Evolutionary conservation across 73 alveolate genomes (phyloP).

Genomic region (Durusdinium trenchii): DNA sequence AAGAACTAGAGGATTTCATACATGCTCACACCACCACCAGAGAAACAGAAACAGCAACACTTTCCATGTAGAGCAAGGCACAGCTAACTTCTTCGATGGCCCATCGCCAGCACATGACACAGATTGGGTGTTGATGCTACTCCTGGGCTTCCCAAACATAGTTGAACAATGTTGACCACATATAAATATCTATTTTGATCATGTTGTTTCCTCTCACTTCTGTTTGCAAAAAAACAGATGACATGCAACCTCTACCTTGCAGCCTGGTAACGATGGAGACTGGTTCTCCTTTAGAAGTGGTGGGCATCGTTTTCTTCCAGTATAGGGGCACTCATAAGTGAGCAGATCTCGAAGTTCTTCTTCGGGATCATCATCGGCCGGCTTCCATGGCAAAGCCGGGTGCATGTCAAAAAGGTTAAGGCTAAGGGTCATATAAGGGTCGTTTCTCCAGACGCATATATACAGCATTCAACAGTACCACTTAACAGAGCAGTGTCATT

Average conservation of each 20-base stretch:
- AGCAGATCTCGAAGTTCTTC: neutral
- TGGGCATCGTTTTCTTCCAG: slow-evolving; percentile 9
- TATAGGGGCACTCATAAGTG: slow-evolving; percentile 4
- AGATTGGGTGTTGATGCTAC: neutral
- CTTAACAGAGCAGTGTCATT: neutral
- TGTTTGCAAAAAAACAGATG: neutral
- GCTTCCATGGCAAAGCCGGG: neutral
- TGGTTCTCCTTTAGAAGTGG: neutral
- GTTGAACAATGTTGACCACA: neutral
- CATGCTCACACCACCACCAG: neutral
- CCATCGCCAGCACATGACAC: neutral
- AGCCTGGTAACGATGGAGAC: neutral
- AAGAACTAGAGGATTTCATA: no score
- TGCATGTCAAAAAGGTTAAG: neutral
- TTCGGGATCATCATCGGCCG: neutral
- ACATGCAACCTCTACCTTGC: neutral
- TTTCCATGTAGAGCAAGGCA: neutral
- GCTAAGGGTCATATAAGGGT: neutral
- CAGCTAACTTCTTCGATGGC: no score
- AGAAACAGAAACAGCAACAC: neutral
- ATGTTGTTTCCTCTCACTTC: neutral
- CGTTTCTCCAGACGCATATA: neutral
- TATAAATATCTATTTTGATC: neutral
- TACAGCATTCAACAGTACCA: neutral
- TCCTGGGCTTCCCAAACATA: neutral